These are phyloP conservation scores for Cicer chorassanicum DNA, from an alignment of 306 rosid species.

Conservation along the genomic window DNA sequence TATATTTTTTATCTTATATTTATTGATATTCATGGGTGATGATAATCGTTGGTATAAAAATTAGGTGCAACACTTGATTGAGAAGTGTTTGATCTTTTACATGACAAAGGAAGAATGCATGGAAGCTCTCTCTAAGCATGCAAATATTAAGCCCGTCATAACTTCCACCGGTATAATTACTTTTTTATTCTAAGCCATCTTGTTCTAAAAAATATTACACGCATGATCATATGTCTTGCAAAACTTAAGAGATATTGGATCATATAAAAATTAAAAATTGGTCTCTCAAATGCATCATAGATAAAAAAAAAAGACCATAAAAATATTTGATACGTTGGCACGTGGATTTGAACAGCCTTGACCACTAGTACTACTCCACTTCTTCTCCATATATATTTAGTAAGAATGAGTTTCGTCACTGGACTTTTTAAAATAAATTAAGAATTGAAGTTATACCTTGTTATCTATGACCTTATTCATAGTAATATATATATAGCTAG, in stretches of 20 bases:
- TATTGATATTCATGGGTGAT: slow-evolving; percentile 24
- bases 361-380: no score
- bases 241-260: background rate
- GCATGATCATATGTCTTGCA: background rate
- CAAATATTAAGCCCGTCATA: slow-evolving; percentile 79
- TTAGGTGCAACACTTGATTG: slow-evolving; percentile 92
- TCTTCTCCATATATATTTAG: no score
- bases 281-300: no score
- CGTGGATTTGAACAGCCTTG: no score
- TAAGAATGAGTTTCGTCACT: no score
- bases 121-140: slow-evolving; percentile 93
- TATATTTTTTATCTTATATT: background rate
- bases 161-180: slow-evolving; percentile 75
- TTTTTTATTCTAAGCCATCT: background rate
- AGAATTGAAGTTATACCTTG: background rate
- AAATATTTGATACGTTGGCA: no score
- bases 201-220: background rate
- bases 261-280: background rate
- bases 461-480: no score
- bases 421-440: background rate
- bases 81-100: slow-evolving; percentile 85
- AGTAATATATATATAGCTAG: background rate
- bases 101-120: slow-evolving; percentile 92
- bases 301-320: no score
- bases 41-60: slow-evolving; percentile 13